A percentile compares a stretch with the other conserved stretches of the same genome.
These are phyloP conservation scores for Paragyromitra xinjiangensis DNA, from an alignment of 495 filamentous ascomycete species.

Conservation along the genomic window DNA sequence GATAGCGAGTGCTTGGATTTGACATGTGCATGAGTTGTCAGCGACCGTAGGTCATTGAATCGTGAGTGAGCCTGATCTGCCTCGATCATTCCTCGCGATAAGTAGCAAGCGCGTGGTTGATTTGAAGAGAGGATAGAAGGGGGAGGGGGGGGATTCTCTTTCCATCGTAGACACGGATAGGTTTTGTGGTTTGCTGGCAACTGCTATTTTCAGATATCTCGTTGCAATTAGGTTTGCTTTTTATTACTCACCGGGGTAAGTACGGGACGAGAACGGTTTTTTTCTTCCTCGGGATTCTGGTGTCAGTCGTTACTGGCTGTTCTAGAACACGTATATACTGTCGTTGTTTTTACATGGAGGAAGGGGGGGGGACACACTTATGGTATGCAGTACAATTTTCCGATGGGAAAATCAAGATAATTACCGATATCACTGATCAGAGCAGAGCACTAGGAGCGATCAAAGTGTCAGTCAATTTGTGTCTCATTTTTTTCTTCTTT, in stretches of 20 bases:
- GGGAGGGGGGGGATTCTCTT: neutral
- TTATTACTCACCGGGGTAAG: conserved; percentile 10
- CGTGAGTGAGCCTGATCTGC: conserved; percentile 17
- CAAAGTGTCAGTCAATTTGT: neutral
- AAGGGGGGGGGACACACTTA: neutral
- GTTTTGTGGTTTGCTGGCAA: conserved; percentile 44
- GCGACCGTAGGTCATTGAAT: neutral
- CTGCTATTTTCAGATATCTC: conserved; percentile 42
- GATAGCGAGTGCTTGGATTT: conserved; percentile 1
- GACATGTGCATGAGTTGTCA: conserved; percentile 30
- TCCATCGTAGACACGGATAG: conserved; percentile 14
- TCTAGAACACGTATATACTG: conserved; percentile 29
- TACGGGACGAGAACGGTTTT: conserved; percentile 1
- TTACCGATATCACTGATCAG: conserved; percentile 17
- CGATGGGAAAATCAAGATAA: conserved; percentile 17
- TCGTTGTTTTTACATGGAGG: neutral
- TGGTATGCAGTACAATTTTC: conserved; percentile 3
- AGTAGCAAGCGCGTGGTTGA: conserved; percentile 1
- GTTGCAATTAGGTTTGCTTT: conserved; percentile 39
- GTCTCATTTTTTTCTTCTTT: conserved; percentile 12
- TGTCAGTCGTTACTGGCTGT: conserved; percentile 12
- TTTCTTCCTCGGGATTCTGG: neutral
- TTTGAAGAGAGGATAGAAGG: neutral
- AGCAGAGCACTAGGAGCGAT: neutral
- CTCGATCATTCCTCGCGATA: conserved; percentile 25